Conservation (phyloP, 164 flowering plant genomes). For the Nelumbo lutea region DNA sequence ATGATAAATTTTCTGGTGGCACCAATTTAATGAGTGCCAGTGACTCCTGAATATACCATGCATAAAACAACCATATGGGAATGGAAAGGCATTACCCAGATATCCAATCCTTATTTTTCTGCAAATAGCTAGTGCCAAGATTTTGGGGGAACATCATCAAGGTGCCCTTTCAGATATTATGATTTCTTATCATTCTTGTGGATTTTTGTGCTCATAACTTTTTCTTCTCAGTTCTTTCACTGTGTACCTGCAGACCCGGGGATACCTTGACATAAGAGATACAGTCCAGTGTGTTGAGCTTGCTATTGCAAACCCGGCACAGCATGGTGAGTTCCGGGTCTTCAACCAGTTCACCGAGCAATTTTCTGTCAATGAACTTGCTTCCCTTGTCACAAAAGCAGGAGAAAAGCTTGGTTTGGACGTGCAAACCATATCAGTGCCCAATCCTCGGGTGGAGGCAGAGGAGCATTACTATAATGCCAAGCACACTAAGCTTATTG, state of each 20-base stretch:
- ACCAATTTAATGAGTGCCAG: no score
- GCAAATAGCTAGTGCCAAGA: no score
- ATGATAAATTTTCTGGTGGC: no score
- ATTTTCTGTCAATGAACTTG: constrained; percentile 90
- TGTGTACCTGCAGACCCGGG: constrained; percentile 58
- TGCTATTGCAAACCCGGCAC: constrained; percentile 88
- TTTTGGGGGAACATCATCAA: no score
- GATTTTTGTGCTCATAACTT: no score
- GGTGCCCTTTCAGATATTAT: no score
- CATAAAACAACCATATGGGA: neutral
- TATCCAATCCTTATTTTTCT: no score
- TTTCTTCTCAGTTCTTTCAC: no score
- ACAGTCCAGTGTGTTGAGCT: constrained; percentile 96
- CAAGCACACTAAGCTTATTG: constrained; percentile 86
- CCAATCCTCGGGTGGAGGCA: constrained; percentile 95
- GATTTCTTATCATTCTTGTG: no score
- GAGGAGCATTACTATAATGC: constrained; percentile 98
- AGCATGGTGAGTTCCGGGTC: constrained; percentile 82
- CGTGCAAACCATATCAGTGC: constrained; percentile 66
- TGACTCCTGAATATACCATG: no score
- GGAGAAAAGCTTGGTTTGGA: constrained; percentile 84
- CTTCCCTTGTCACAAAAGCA: constrained; percentile 76
- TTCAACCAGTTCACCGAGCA: constrained; percentile 98
- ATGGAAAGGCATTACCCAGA: no score
- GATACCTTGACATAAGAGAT: constrained; percentile 94